Evolutionary conservation across 495 filamentous ascomycete genomes (phyloP).

Genomic region (Penicillium canescens): DNA sequence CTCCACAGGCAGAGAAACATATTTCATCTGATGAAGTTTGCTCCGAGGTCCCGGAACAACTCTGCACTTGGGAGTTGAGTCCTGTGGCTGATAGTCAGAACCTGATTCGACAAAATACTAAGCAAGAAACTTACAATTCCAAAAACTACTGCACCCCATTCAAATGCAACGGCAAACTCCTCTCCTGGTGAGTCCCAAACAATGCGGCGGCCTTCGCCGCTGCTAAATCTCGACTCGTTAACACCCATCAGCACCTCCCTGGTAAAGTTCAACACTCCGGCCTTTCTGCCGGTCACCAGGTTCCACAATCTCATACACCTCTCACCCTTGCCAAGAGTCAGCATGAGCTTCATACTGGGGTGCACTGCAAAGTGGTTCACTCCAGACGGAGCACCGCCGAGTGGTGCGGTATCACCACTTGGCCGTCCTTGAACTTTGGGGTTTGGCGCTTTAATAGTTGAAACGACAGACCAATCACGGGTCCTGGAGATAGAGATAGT

Average conservation of each 20-base stretch:
- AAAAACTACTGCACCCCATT: conserved; percentile 81
- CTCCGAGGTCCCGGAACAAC: conserved; percentile 65
- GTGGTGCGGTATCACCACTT: conserved; percentile 83
- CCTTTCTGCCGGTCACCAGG: conserved; percentile 92
- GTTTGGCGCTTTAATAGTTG: conserved; percentile 85
- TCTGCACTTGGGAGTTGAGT: conserved; percentile 76
- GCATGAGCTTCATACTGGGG: conserved; percentile 92
- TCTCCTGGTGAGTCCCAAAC: conserved; percentile 75
- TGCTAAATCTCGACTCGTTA: conserved; percentile 72
- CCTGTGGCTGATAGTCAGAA: conserved; percentile 37
- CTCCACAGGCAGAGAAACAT: conserved; percentile 52
- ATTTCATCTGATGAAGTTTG: conserved; percentile 81
- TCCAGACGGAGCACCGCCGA: conserved; percentile 82
- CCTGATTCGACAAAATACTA: neutral
- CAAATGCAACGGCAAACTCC: conserved; percentile 86
- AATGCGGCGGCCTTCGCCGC: conserved; percentile 82
- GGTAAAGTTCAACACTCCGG: conserved; percentile 83
- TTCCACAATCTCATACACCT: conserved; percentile 94
- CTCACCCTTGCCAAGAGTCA: conserved; percentile 87
- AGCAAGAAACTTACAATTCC: conserved; percentile 60
- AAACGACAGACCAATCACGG: conserved; percentile 86
- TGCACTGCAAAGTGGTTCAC: conserved; percentile 96
- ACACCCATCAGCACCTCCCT: conserved; percentile 64
- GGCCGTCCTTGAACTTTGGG: conserved; percentile 82
- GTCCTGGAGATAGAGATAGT: conserved; percentile 82